These are phyloP conservation scores for Calocybe gambosa DNA, from an alignment of 1,284 basidiomycete genomes.

Conservation along the genomic window DNA sequence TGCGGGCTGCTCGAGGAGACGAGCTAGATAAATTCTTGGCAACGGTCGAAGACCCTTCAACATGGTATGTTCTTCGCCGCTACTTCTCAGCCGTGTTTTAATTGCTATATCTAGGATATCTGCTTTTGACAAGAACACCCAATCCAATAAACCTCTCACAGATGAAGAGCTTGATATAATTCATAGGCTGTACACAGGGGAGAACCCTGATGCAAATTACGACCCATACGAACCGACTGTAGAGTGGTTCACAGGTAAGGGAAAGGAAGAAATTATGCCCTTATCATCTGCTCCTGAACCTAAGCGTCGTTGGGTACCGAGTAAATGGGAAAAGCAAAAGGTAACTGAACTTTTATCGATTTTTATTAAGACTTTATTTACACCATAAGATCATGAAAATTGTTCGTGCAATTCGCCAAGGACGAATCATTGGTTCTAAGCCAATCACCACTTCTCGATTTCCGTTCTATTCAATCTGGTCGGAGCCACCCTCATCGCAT, in stretches of 20 bases:
- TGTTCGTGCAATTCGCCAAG: constrained; percentile 95
- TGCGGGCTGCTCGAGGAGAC: constrained; percentile 92
- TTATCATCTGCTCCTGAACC: constrained; percentile 90
- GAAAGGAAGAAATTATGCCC: constrained; percentile 92
- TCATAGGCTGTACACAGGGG: constrained; percentile 79
- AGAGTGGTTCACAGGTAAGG: constrained; percentile 97
- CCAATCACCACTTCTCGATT: constrained; percentile 72
- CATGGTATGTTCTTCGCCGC: constrained; percentile 58
- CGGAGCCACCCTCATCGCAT: constrained; percentile 58
- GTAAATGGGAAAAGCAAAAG: constrained; percentile 99
- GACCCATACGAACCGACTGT: constrained; percentile 91
- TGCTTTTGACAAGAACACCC: constrained; percentile 87
- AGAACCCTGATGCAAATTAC: constrained; percentile 88
- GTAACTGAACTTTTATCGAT: constrained; percentile 32
- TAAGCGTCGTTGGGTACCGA: constrained; percentile 94
- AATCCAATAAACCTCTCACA: constrained; percentile 83
- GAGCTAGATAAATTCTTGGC: constrained; percentile 96
- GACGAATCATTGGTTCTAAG: constrained; percentile 88
- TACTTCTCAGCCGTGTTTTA: not conserved
- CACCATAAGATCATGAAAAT: constrained; percentile 91
- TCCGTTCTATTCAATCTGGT: constrained; percentile 90
- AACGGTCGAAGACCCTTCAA: constrained; percentile 87
- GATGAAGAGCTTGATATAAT: constrained; percentile 96
- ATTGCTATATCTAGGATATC: constrained; percentile 61
- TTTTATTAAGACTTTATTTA: constrained; percentile 9